phyloP scores from a whole-genome alignment of 208 protist genomes.

The Crithidia fasciculata region DNA sequence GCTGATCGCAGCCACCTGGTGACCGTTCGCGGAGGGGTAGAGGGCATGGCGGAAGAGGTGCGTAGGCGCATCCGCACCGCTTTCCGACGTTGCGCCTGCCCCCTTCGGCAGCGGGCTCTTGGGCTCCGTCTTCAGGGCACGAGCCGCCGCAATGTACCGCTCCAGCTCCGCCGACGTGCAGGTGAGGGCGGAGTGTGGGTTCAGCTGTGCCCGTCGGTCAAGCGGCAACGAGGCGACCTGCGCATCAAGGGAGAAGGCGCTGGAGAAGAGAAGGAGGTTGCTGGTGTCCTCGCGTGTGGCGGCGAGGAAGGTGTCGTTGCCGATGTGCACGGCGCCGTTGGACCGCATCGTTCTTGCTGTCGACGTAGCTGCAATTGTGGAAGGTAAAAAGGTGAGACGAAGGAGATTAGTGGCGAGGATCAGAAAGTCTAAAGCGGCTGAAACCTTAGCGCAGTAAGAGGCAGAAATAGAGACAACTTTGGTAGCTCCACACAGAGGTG shows the following conservation, averaged over 20 bases:
- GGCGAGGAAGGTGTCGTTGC: slow-evolving; percentile 81
- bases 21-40: slow-evolving; percentile 60
- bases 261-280: slow-evolving; percentile 65
- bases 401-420: not conserved
- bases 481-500: too few species aligned
- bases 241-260: slow-evolving; percentile 47
- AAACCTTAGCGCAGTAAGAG: too few species aligned
- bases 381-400: not conserved
- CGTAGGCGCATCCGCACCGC: not conserved
- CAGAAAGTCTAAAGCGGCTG: not conserved
- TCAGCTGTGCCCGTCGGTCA: slow-evolving; percentile 27
- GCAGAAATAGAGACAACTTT: too few species aligned
- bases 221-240: slow-evolving; percentile 43
- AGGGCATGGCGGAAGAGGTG: slow-evolving; percentile 48
- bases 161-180: slow-evolving; percentile 9
- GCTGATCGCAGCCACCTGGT: slow-evolving; percentile 63
- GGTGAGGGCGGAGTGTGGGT: slow-evolving; percentile 27
- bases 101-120: too few species aligned
- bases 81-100: too few species aligned
- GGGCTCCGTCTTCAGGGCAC: too few species aligned
- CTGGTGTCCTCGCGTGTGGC: slow-evolving; percentile 50
- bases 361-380: not conserved
- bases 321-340: slow-evolving; percentile 81
- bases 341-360: slow-evolving; percentile 54
- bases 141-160: slow-evolving; percentile 14